Base-by-base conservation (phyloP, 2,329 filamentous ascomycete species). In the Fusarium sp. region DNA sequence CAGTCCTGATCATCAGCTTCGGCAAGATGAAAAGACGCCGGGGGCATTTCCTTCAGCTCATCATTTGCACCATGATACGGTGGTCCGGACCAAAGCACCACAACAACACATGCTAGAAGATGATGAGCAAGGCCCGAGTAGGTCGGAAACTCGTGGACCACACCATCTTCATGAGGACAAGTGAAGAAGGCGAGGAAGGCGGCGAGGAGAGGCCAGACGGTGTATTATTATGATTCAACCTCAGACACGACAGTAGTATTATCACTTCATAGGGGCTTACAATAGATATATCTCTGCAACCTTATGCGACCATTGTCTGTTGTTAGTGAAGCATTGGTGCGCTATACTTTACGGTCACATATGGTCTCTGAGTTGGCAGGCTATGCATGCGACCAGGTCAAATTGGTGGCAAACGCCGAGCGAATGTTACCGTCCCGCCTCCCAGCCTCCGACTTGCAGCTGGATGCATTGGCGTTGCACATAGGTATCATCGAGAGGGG, bases 111-210 rank as follows among this genome's bases (percentile, higher is more conserved):
- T 31, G 28, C 70, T 78, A 17, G 75, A 71, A 24, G 54, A 28
- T 22, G 75, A 77, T 26, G 63, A 66, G 26, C 39, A 66, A 45
- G 63, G 51, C 33, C 31, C 42, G 28, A 70, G 38, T 14, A 67
- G 61, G 42, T 38, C 56, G 18, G 41, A 38, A 35, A 42, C n/a
- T 22, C 57, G 20, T 31, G 66, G 54, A 28, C 63, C 69, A 52
- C 75, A 75, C 63, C 61, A 69, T 39, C 67, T 78, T 52, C 45
- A 66, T 41, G 67, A 78, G 10, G 74, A 74, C 20, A 69, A 67
- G 28, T 68, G 45, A 66, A 41, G 33, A 13, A 12, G 55, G 11
- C n/a, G 28, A 24, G 18, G 55, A 22, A 8, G 15, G 33, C 17
- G n/a, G 26, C 24, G 31, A 44, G 17, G 20, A n/a, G 15, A 26